Base-by-base conservation (phyloP, 1,139 yeast species). In the Taphrina betulina region DNA sequence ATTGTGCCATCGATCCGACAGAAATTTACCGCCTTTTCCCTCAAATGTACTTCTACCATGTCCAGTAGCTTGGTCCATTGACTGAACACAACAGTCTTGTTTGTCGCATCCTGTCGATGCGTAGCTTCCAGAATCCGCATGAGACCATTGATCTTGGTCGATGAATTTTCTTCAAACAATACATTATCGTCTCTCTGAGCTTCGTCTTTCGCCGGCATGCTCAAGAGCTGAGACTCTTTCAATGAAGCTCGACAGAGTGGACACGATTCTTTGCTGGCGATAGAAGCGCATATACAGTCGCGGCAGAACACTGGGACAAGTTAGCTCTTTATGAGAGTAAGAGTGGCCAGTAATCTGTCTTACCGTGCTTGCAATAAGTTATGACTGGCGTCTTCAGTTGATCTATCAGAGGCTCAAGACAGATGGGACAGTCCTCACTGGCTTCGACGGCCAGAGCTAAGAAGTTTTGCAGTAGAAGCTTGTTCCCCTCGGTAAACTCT, bases 61-160 rank as follows among this genome's bases (percentile, higher is more conserved):
- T 85, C 92, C 66, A 92, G 83, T 64, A 86, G 77, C 1, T 83
- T 72, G 1, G 94, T 83, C 70, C 92, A 92, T 63, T 88, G 95
- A 0, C 95, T 85, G 65, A 92, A 92, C 1, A 92, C 74, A 58
- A 92, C 81, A 2, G 84, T 71, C 68, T 85, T 85, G 14, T 34
- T 50, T 8, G 54, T 50, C 3, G 46, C 29, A 31, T 50, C 54
- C 41, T 50, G 35, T 3, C 41, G 26, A 12, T 40, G 20, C 33
- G 35, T 38, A 24, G 46, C 54, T 8, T 38, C 33, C 40, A 50
- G 22, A 5, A 50, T 28, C 22, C 23, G 35, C 19, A 50, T 14
- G 26, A 50, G 28, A 12, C 24, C 54, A 8, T 19, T 23, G 5
- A 50, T 23, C 35, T 50, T 50, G 40, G 54, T 50, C 19, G 54